Evolutionary conservation across 2,329 filamentous ascomycete species (phyloP).

Genomic region (Rhynchosporium secalis): DNA sequence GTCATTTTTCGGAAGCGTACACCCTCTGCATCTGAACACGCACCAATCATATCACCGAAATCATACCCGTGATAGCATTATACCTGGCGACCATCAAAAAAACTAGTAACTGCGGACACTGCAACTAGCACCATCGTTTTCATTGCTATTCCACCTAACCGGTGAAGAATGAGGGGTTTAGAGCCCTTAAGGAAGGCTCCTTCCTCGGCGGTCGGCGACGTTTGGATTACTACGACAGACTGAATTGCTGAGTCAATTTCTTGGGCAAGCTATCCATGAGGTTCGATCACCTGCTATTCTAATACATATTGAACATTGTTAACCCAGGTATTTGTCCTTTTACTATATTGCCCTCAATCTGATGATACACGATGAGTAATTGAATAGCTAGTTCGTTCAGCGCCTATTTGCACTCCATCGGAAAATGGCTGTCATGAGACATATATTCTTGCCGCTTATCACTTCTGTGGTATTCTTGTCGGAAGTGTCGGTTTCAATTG

Average conservation of each 20-base stretch:
- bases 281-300: background rate
- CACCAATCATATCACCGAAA: constrained; percentile 12
- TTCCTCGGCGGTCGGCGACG: background rate
- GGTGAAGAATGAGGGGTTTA: background rate
- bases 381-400: background rate
- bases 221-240: background rate
- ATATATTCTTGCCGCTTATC: background rate
- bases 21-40: constrained; percentile 1
- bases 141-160: background rate
- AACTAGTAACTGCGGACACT: constrained; percentile 1
- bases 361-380: background rate
- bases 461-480: background rate
- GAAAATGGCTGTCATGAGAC: background rate
- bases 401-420: background rate
- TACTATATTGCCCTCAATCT: background rate
- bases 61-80: constrained; percentile 12
- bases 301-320: background rate
- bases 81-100: background rate
- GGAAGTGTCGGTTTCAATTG: background rate
- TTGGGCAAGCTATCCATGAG: background rate
- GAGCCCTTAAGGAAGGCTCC: background rate
- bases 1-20: constrained; percentile 6
- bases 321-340: too few species aligned
- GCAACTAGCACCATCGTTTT: background rate
- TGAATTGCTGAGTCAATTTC: background rate